Evolutionary conservation across 2,329 filamentous ascomycete species (phyloP), one percentile per base, ranked within the genome.

Genomic region (Cercospora sp.): DNA sequence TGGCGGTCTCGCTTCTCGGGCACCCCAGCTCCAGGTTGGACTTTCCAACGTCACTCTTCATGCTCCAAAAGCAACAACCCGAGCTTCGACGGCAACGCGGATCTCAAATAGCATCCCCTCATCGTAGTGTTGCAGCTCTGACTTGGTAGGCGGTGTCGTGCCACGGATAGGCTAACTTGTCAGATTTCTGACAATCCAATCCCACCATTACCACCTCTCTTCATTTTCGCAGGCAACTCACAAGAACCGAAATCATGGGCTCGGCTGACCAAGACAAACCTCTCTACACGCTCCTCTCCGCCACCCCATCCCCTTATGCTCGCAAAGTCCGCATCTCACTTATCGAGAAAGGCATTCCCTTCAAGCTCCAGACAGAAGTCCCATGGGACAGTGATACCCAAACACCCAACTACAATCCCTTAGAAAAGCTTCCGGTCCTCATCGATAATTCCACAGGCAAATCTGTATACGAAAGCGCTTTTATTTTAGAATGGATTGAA

Each of bases 271-370:
- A 31, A 58, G 53, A 58, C 0, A 58, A 58, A 18, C 59, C 59
- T n/a, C 13, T 72, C 62, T 77, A 74, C 53, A 76, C 72, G 2
- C 70, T 78, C 16, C 77, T 78, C 68, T 73, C 69, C 61, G 79
- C 79, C 8, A 79, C 79, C 2, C 78, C 79, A 16, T 80, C 78
- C 2, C 79, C 79, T 8, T 81, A 80, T 69, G 79, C 80, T 8
- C 78, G 80, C 53, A 81, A 82, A 75, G 78, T 81, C 48, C 77
- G 80, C 70, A 81, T 82, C 36, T 76, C 76, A 4, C 75, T 82
- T 6, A 66, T 70, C 45, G 77, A 82, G 23, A 82, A 82, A 71
- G 58, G 63, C 65, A 78, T 83, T 23, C 78, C 80, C 2, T 82
- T 82, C 75, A 71, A 65, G 0, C 75, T 82, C 31, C 73, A 79